Percentiles rank a stretch among this genome's conserved stretches.
Conservation (phyloP, 1,284 basidiomycete genomes). For the Malassezia arunalokei region DNA sequence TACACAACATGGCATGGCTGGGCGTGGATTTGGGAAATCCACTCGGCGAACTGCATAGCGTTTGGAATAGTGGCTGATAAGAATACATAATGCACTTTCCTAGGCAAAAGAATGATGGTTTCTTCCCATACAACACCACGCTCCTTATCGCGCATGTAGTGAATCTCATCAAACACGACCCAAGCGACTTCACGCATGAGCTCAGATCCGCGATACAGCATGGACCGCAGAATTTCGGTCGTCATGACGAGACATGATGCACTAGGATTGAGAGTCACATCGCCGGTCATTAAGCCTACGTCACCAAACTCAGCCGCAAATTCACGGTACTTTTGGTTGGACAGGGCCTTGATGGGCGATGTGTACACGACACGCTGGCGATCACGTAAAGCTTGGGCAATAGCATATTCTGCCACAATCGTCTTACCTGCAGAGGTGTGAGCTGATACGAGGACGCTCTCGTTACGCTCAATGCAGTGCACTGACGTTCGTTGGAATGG, state of each 20-base stretch:
- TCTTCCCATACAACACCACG: constrained; percentile 58
- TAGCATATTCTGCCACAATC: constrained; percentile 97
- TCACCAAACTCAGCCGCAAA: constrained; percentile 93
- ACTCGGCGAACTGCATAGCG: constrained; percentile 98
- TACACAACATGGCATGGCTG: constrained; percentile 99
- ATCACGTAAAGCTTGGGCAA: constrained; percentile 81
- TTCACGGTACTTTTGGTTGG: constrained; percentile 97
- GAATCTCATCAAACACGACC: constrained; percentile 99
- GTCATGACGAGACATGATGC: constrained; percentile 98
- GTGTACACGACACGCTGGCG: constrained; percentile 98
- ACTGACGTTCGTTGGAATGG: constrained; percentile 95
- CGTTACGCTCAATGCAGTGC: constrained; percentile 86
- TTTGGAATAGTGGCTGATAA: constrained; percentile 99
- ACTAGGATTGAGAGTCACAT: constrained; percentile 97
- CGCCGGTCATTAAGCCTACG: constrained; percentile 97
- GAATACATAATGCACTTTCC: constrained; percentile 93
- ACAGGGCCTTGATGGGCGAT: constrained; percentile 96
- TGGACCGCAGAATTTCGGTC: constrained; percentile 95
- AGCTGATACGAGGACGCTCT: constrained; percentile 94
- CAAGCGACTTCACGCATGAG: constrained; percentile 99
- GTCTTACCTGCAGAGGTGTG: constrained; percentile 98
- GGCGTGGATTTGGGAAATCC: constrained; percentile 93
- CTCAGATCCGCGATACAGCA: constrained; percentile 96
- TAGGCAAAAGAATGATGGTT: constrained; percentile 91
- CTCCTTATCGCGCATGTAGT: constrained; percentile 96